These are phyloP conservation scores for Rhizomucor miehei DNA, from an alignment of 371 early-diverging fungal genomes.

Conservation along the genomic window DNA sequence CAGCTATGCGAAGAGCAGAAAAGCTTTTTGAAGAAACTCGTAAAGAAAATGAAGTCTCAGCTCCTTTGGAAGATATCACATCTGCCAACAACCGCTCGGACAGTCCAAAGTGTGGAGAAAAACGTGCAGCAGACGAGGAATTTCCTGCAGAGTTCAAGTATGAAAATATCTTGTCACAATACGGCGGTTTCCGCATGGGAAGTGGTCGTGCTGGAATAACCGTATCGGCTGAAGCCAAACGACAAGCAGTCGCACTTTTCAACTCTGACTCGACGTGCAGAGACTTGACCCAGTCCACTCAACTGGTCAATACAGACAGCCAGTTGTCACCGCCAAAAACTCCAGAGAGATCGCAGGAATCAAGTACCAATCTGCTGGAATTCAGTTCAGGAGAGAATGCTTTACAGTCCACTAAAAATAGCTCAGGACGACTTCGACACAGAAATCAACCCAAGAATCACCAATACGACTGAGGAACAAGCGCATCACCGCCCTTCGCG, in stretches of 20 bases:
- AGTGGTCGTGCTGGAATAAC: constrained; percentile 5
- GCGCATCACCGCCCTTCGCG: background rate
- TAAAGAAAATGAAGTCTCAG: background rate
- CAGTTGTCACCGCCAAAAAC: background rate
- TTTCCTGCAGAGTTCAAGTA: constrained; percentile 12
- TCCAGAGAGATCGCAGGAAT: background rate
- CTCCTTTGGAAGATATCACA: background rate
- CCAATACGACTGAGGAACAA: background rate
- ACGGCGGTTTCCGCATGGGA: constrained; percentile 27
- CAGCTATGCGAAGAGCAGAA: background rate
- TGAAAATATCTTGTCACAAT: constrained; percentile 16
- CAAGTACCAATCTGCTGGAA: background rate
- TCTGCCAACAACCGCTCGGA: background rate
- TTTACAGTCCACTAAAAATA: background rate
- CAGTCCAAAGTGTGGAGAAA: background rate
- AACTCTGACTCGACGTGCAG: constrained; percentile 5
- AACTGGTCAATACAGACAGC: background rate
- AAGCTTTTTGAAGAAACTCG: background rate
- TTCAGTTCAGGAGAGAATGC: background rate
- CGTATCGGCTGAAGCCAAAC: constrained; percentile 24
- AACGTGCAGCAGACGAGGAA: constrained; percentile 19
- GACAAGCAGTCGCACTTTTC: constrained; percentile 22
- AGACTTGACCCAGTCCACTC: constrained; percentile 6
- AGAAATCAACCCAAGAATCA: background rate
- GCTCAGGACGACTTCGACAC: too few species aligned